phyloP scores from a whole-genome alignment of 2,329 filamentous ascomycete species.

The Pseudogymnoascus sp. region DNA sequence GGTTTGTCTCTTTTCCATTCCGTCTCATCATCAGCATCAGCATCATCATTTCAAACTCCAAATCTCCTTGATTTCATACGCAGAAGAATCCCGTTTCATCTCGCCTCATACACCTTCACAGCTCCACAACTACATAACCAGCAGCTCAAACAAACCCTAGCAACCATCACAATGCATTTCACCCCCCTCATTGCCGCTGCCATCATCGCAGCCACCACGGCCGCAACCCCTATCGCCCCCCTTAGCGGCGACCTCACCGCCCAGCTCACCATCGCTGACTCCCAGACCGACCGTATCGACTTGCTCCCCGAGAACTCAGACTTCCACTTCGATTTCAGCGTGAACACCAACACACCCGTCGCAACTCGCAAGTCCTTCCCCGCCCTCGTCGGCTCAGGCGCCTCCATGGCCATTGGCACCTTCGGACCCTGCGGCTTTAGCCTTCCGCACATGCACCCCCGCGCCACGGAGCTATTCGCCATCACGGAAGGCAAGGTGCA shows the following conservation, averaged over 20 bases:
- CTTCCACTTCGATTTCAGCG: conserved; percentile 45
- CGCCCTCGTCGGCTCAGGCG: conserved; percentile 36
- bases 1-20: not conserved
- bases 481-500: conserved; percentile 39
- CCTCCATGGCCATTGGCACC: conserved; percentile 38
- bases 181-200: conserved; percentile 29
- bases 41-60: not conserved
- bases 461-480: conserved; percentile 42
- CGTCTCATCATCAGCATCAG: not conserved
- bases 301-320: conserved; percentile 33
- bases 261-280: conserved; percentile 32
- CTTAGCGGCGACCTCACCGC: conserved; percentile 32
- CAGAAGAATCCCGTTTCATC: not conserved
- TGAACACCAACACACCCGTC: conserved; percentile 43
- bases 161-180: conserved; percentile 29
- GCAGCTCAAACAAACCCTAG: conserved; percentile 7
- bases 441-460: conserved; percentile 41
- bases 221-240: conserved; percentile 25
- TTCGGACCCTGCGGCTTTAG: conserved; percentile 45
- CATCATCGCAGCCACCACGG: conserved; percentile 33
- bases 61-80: not conserved
- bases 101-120: not conserved
- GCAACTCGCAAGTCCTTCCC: conserved; percentile 36
- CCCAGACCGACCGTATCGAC: conserved; percentile 36
- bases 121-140: not conserved